Evolutionary conservation across 108 stramenopile species (phyloP), one percentile per base, ranked within the genome.

Genomic region (Asterionellopsis glacialis): DNA sequence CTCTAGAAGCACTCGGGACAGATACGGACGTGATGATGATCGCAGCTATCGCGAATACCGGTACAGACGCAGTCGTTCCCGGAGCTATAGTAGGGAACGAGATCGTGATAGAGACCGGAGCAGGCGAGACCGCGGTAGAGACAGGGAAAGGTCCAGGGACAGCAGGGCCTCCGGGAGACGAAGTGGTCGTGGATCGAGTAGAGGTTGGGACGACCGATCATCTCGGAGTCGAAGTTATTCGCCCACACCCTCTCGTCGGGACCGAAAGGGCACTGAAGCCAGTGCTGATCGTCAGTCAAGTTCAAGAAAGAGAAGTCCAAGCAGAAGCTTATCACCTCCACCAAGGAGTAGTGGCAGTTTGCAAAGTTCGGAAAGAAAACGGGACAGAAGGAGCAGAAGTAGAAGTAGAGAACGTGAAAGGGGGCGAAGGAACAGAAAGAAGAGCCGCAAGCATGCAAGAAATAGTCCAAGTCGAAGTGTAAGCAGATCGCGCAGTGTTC

Each of bases 1-100:
- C 52, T 66, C 77, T 9, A 68, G 80, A 48, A 51, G 75, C 25
- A 50, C 74, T 56, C 74, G 83, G 22, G 73, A 74, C 13, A 57
- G 68, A 44, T 70, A 77, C 22, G 60, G 59, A 47, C 43, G 47
- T 61, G 42, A 45, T 21, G 38, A 61, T 24, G 44, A 60, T 55
- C 59, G 59, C 10, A 22, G 40, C 11, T 22, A 52, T 19, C 41
- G 68, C 33, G 33, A 33, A 33, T 5, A 33, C 33, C 33, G 33
- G 33, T 33, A 33, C 33, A 33, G 33, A 33, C 33, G 33, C 33
- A 33, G 60, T 54, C 41, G 59, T 12, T 54, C 59, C 25, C 52
- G 45, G 0, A 18, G 63, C 26, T 40, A 57, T 14, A 42, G 62
- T 21, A 55, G 67, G 25, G 57, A 66, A 19, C 43, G 59, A 19